Evolutionary conservation across 257 asterid species (phyloP).

Genomic region (Solanum chmielewskii): DNA sequence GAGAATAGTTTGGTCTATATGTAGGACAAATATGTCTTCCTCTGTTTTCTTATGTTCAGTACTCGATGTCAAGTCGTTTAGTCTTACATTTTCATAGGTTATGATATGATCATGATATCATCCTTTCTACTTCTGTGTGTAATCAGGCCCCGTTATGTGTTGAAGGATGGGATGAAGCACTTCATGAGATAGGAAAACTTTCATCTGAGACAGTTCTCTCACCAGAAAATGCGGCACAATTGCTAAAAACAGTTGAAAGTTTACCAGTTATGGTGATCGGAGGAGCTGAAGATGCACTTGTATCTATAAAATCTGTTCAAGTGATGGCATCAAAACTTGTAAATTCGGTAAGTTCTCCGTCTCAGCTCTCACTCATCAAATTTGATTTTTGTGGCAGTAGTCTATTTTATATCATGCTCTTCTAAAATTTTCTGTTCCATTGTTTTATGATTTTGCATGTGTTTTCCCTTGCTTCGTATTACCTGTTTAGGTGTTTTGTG

Average conservation of each 20-base stretch:
- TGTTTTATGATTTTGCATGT: not conserved
- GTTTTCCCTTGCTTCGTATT: not conserved
- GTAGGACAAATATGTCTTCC: not conserved
- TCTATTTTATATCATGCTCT: not conserved
- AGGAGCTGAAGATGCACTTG: constrained; percentile 85
- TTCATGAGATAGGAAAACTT: constrained; percentile 35
- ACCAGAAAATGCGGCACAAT: constrained; percentile 38
- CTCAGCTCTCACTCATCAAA: not conserved
- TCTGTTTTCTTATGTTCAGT: not conserved
- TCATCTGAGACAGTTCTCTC: constrained; percentile 69
- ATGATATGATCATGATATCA: not conserved
- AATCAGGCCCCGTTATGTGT: constrained; percentile 71
- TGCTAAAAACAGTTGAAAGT: constrained; percentile 12
- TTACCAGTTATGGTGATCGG: constrained; percentile 75
- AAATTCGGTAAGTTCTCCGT: constrained; percentile 60
- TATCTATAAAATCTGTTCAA: constrained; percentile 71
- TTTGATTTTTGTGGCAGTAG: not conserved
- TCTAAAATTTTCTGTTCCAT: not conserved
- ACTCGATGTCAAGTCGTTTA: not conserved
- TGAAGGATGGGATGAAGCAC: constrained; percentile 50
- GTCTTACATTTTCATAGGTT: not conserved
- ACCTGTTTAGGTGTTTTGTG: not conserved
- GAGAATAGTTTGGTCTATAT: not conserved
- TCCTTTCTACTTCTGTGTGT: not conserved
- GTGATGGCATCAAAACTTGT: constrained; percentile 66